Evolutionary conservation across 1,284 basidiomycete genomes (phyloP).

Genomic region (Malassezia japonica): DNA sequence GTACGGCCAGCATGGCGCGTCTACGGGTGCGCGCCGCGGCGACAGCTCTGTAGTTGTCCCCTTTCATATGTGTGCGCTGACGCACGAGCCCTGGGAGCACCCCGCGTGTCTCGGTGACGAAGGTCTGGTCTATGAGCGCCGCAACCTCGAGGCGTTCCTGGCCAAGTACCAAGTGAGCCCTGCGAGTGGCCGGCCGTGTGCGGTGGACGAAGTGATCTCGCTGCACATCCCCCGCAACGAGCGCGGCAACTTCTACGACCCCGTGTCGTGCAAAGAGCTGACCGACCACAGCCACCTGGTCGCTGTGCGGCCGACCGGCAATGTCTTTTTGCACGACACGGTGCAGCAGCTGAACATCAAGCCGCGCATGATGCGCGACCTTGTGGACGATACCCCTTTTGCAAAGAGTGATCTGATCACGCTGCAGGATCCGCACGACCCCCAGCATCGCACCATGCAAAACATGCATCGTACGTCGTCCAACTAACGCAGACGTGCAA

Average conservation of each 20-base stretch:
- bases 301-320: slow-evolving; percentile 55
- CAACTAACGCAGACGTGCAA: slow-evolving; percentile 30
- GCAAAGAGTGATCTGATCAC: slow-evolving; percentile 81
- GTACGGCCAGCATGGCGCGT: slow-evolving; percentile 31
- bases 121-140: slow-evolving; percentile 43
- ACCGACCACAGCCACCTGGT: slow-evolving; percentile 52
- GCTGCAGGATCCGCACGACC: slow-evolving; percentile 53
- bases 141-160: slow-evolving; percentile 80
- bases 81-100: slow-evolving; percentile 77
- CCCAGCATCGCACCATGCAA: slow-evolving; percentile 17
- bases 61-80: slow-evolving; percentile 84
- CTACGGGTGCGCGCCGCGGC: slow-evolving; percentile 46
- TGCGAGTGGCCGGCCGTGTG: slow-evolving; percentile 70
- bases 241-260: slow-evolving; percentile 44
- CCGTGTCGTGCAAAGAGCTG: slow-evolving; percentile 52
- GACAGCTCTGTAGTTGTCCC: slow-evolving; percentile 55
- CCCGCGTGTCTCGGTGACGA: slow-evolving; percentile 75
- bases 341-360: slow-evolving; percentile 62
- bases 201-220: slow-evolving; percentile 69
- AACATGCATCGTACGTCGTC: slow-evolving; percentile 10
- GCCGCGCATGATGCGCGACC: slow-evolving; percentile 61
- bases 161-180: slow-evolving; percentile 65
- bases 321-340: slow-evolving; percentile 76
- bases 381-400: slow-evolving; percentile 71
- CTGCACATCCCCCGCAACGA: slow-evolving; percentile 65